Evolutionary conservation across 2,329 filamentous ascomycete genomes (phyloP), one percentile per base, ranked within the genome.

Genomic region (Fusarium pseudoanthophilum): DNA sequence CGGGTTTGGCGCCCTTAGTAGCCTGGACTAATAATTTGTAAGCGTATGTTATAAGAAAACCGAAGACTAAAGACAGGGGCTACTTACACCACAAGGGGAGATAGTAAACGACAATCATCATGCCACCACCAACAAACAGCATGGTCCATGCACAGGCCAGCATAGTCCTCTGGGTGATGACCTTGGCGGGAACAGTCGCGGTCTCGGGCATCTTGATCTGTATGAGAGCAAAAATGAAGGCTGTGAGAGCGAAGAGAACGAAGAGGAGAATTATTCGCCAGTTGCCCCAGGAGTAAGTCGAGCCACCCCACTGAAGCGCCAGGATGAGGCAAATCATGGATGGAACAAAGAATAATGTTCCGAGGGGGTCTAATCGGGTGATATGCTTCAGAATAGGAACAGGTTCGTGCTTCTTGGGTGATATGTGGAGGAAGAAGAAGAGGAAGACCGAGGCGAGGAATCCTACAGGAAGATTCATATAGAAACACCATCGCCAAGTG

Each of bases 281-380:
- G 71, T 82, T 84, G 43, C 78, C 81, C 89, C 89, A 91, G 0
- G 82, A 69, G 72, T 89, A 88, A 5, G 79, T 84, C 5, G 84
- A 84, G 7, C 89, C 89, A 58, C 89, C 89, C 90, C 89, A 92
- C 75, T 92, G 88, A 39, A 92, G 82, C 2, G 90, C 90, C 10
- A 92, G 82, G 7, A 92, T 80, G 42, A 92, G 86, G 69, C 85
- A 89, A 20, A 91, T 83, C 43, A 91, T 85, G 37, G 85, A 85
- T 0, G 90, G 89, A 21, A 92, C 79, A 71, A 92, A 88, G 78
- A 91, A 85, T 20, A 87, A 76, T 13, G 88, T 90, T 32, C 90
- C 90, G 4, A 91, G 77, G 1, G 88, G 88, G 64, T 92, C 89
- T 55, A 91, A 83, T 1, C 87, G 85, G 71, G 83, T 82, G 59